phyloP scores from a whole-genome alignment of 73 alveolate genomes.

The Paraurostyla sp. region DNA sequence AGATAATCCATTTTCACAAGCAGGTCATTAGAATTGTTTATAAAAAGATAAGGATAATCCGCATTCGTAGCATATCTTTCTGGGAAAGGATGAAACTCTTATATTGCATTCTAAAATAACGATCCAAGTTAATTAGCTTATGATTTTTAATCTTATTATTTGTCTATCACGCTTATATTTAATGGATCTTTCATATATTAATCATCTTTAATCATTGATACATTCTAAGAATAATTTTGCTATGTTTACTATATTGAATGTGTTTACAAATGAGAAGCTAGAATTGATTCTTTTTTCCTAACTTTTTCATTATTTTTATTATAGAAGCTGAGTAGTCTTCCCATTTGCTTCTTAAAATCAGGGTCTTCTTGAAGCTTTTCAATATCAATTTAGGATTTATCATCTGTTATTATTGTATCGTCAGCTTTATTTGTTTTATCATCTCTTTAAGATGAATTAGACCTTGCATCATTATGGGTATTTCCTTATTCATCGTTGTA shows the following conservation, averaged over 20 bases:
- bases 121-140: too few relatives aligned
- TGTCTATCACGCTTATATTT: not conserved
- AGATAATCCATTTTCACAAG: not conserved
- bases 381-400: not conserved
- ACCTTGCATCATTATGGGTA: not conserved
- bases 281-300: not conserved
- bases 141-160: not conserved
- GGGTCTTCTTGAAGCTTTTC: not conserved
- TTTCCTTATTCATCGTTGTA: not conserved
- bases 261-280: too few relatives aligned
- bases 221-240: too few relatives aligned
- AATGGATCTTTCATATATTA: not conserved
- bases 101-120: too few relatives aligned
- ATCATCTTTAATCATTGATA: not conserved
- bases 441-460: not conserved
- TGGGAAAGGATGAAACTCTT: constrained; percentile 12
- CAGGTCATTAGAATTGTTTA: not conserved
- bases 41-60: not conserved
- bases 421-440: not conserved
- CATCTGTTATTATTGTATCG: not conserved
- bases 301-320: not conserved
- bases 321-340: not conserved
- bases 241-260: too few relatives aligned
- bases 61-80: not conserved
- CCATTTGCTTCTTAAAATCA: not conserved